Evolutionary conservation across 345 rosid species (phyloP).

Genomic region (Euphorbia tirucalli): DNA sequence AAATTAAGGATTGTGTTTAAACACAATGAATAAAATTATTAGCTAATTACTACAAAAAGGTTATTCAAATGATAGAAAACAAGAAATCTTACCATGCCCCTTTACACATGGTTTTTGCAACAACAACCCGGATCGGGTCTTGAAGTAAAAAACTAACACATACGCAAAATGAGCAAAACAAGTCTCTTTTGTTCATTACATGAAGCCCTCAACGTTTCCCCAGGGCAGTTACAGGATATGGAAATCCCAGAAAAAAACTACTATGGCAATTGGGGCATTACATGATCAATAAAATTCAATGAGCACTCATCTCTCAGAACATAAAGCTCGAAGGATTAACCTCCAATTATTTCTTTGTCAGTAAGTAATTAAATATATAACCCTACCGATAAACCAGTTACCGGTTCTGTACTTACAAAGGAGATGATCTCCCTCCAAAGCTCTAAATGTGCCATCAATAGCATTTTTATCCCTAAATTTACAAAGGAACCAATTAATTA

Average conservation of each 20-base stretch:
- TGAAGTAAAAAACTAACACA: neutral
- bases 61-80: no score
- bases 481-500: constrained; percentile 37
- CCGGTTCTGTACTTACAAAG: constrained; percentile 53
- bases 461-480: constrained; percentile 36
- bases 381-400: constrained; percentile 36
- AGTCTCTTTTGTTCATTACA: neutral
- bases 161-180: neutral
- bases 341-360: constrained; percentile 43
- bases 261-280: constrained; percentile 14
- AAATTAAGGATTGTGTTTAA: no score
- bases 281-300: constrained; percentile 22
- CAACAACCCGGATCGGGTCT: no score
- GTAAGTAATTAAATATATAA: constrained; percentile 17
- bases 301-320: constrained; percentile 32
- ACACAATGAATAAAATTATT: no score
- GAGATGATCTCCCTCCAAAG: constrained; percentile 30
- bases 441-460: constrained; percentile 33
- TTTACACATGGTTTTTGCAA: no score
- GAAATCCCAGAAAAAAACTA: constrained; percentile 15
- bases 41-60: no score
- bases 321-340: constrained; percentile 30
- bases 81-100: no score
- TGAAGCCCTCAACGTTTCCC: neutral
- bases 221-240: neutral